Base-by-base conservation (phyloP, 768 basidiomycete species). In the Boletus subcaerulescens region DNA sequence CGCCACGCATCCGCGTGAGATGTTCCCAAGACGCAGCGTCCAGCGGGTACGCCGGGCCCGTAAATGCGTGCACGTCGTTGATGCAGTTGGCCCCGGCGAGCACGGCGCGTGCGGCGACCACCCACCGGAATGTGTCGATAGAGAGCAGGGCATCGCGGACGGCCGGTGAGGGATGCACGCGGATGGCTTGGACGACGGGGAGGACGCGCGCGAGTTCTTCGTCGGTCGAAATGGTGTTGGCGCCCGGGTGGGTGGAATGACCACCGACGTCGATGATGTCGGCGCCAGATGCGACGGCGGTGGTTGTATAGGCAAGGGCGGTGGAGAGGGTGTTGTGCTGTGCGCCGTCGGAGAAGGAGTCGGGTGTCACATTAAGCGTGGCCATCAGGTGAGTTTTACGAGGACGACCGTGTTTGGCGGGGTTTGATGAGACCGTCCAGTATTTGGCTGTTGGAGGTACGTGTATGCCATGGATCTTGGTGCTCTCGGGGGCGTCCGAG, bases 191-290 rank as follows among this genome's bases (percentile, higher is more conserved):
- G 50, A 97, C 79, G 46, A 89, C 73, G 2, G 93, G 91, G 1
- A 87, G 76, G 14, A 95, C 88, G 2, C 96, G 78, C 1, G 70
- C 45, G 11, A 79, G 74, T 66, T 99, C 96, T 49, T 94, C 91
- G 52, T 84, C 78, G 0, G 76, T 59, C 0, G 79, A 76, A 40
- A 96, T 83, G 48, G 81, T 82, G 1, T 73, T 77, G 0, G 94
- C 88, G 1, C 84, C 80, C 0, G 96, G 97, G 12, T 93, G 82
- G 0, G 95, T 99, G 0, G 93, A 95, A 71, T 93, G 91, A 0
- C 97, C 97, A 0, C 97, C 96, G 18, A 98, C 78, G 69, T 99
- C 97, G 55, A 98, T 73, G 54, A 99, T 89, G 52, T 84, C 78
- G 0, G 89, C 87, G 2, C 88, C 87, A 1, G 74, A 74, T 0